Evolutionary conservation across 169 alveolate species (phyloP).

Genomic region (Sarcocystis neurona): DNA sequence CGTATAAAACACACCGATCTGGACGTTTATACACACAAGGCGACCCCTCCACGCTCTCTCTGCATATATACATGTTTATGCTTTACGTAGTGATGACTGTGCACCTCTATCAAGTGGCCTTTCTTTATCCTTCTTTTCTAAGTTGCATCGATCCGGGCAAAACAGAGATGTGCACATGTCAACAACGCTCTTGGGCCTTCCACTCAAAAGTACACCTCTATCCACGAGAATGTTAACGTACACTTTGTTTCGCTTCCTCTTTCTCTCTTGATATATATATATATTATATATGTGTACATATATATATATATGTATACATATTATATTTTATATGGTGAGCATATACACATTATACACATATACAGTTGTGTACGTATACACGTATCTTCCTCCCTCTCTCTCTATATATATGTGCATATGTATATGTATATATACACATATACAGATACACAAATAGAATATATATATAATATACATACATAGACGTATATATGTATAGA

Average conservation of each 20-base stretch:
- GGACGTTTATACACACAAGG: too few relatives aligned
- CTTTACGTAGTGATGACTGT: too few relatives aligned
- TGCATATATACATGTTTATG: too few relatives aligned
- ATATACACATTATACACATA: neutral
- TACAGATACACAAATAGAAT: neutral
- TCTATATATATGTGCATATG: neutral
- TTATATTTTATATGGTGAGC: neutral
- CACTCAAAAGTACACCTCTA: too few relatives aligned
- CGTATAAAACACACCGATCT: too few relatives aligned
- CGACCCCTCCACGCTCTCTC: too few relatives aligned
- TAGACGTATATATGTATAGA: neutral
- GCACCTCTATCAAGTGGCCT: too few relatives aligned
- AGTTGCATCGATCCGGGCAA: too few relatives aligned
- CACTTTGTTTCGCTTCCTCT: neutral
- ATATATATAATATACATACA: neutral
- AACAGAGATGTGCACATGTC: too few relatives aligned
- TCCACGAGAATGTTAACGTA: too few relatives aligned
- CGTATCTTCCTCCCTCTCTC: neutral
- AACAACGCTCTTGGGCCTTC: too few relatives aligned
- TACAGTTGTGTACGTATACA: neutral
- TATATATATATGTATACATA: neutral
- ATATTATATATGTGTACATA: neutral
- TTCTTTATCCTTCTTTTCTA: too few relatives aligned
- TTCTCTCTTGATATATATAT: neutral
- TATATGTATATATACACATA: neutral